Conservation (phyloP, 1,139 yeast species). For the Yamadazyma atlantica region DNA sequence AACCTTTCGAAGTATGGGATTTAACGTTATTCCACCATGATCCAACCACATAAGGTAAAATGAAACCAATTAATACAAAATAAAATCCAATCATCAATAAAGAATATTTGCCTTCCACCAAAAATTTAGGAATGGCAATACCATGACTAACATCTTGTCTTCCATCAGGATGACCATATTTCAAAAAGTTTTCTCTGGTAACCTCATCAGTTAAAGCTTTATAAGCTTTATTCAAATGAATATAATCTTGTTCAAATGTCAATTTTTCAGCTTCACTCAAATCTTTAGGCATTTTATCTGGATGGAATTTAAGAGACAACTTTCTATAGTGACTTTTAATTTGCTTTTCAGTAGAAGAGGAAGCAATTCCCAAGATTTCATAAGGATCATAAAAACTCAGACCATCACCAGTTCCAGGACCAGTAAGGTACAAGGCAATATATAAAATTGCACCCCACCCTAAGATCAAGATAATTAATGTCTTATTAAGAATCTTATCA, state of each 20-base stretch:
- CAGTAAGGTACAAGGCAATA: constrained; percentile 49
- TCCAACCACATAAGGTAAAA: constrained; percentile 78
- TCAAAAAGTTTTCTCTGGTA: constrained; percentile 76
- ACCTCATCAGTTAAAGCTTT: constrained; percentile 91
- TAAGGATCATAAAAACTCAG: constrained; percentile 79
- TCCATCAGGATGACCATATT: constrained; percentile 97
- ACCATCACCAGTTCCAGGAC: constrained; percentile 38
- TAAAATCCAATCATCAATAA: constrained; percentile 64
- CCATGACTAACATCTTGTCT: constrained; percentile 95
- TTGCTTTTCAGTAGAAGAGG: constrained; percentile 68
- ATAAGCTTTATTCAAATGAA: constrained; percentile 86
- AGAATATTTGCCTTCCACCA: constrained; percentile 82
- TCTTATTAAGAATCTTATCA: constrained; percentile 44
- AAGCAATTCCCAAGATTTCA: constrained; percentile 73
- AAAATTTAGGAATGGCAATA: constrained; percentile 89
- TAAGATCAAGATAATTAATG: constrained; percentile 43
- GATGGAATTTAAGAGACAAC: constrained; percentile 85
- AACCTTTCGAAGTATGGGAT: constrained; percentile 77
- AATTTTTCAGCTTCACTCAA: constrained; percentile 58
- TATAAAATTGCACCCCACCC: constrained; percentile 71
- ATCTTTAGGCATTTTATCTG: constrained; percentile 81
- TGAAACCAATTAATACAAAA: constrained; percentile 68
- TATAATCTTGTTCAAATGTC: constrained; percentile 72
- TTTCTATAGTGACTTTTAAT: constrained; percentile 83
- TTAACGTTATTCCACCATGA: constrained; percentile 90